Evolutionary conservation across 2,329 filamentous ascomycete species (phyloP), one percentile per base, ranked within the genome.

Genomic region (Botrytis tulipae): DNA sequence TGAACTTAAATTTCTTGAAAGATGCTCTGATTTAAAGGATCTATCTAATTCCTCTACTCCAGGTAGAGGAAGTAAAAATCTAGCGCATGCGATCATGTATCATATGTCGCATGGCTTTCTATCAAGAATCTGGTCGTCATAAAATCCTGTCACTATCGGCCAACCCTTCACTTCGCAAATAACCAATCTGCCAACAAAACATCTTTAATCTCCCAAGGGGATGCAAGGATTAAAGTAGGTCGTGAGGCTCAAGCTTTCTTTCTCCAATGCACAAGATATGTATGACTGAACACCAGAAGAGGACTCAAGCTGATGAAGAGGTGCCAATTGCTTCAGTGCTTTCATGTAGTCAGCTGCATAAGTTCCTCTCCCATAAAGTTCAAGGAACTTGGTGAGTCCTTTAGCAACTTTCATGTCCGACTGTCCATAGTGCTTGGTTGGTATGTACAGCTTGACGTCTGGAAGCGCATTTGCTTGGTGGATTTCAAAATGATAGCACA

Each of bases 391-490:
- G 29, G 22, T 18, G 40, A 65, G 62, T 25, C 62, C 42, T 46
- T 25, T 29, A 4, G 62, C 62, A 22, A 65, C 62, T 5, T 65
- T 65, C n/a, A 65, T 46, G n/a, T 65, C 62, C 3, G 62, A 46
- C 40, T 65, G 29, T 44, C 62, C 62, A 35, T 65, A 46, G n/a
- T 65, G 42, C 40, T 65, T 65, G 18, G 40, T 42, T 65, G 62
- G 62, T 46, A 65, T 65, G 42, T 65, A 65, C 18, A 46, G 20
- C 44, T 65, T 65, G 62, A 65, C n/a, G 22, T 65, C 62, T 65
- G 42, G 42, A 65, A 65, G 40, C n/a, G 42, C n/a, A 18, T 46
- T 65, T 32, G 62, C 42, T 65, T 65, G 62, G 20, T 65, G 62
- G 2, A 65, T 46, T 65, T 65, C 40, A 22, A 65, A 65, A 65